A percentile compares a stretch with the other conserved stretches of the same genome.
phyloP scores from a whole-genome alignment of 495 filamentous ascomycete species.

The Penicillium paradoxum region DNA sequence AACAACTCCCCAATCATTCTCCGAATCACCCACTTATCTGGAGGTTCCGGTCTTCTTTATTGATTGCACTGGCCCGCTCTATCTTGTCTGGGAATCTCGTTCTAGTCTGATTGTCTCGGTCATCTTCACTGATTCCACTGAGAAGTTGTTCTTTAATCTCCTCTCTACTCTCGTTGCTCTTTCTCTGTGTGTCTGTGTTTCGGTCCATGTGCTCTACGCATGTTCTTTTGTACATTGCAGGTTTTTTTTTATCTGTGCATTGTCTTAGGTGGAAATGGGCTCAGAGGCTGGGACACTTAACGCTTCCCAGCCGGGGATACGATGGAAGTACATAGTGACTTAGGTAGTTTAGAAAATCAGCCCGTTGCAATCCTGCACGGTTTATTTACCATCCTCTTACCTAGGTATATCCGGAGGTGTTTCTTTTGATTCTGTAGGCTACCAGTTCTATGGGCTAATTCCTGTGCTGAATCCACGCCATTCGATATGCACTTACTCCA shows the following conservation, averaged over 20 bases:
- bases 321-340: slow-evolving; percentile 9
- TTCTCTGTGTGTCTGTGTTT: not conserved
- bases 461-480: too few relatives aligned
- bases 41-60: slow-evolving; percentile 31
- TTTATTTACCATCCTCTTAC: not conserved
- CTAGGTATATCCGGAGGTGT: not conserved
- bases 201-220: slow-evolving; percentile 1
- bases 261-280: slow-evolving; percentile 8
- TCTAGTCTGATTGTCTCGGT: slow-evolving; percentile 21
- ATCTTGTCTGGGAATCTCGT: not conserved
- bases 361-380: not conserved
- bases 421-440: too few relatives aligned
- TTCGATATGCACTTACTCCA: too few relatives aligned
- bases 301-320: slow-evolving; percentile 11
- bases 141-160: slow-evolving; percentile 8
- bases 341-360: slow-evolving; percentile 1
- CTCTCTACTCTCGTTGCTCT: not conserved
- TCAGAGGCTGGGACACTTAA: slow-evolving; percentile 10
- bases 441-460: too few relatives aligned
- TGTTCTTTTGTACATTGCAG: slow-evolving; percentile 10
- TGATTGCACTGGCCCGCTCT: slow-evolving; percentile 28
- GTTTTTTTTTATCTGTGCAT: slow-evolving; percentile 7
- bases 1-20: slow-evolving; percentile 6
- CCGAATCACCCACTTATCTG: not conserved
- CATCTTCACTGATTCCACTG: slow-evolving; percentile 39